phyloP scores from a whole-genome alignment of 306 rosid genomes.

The Pueraria montana region DNA sequence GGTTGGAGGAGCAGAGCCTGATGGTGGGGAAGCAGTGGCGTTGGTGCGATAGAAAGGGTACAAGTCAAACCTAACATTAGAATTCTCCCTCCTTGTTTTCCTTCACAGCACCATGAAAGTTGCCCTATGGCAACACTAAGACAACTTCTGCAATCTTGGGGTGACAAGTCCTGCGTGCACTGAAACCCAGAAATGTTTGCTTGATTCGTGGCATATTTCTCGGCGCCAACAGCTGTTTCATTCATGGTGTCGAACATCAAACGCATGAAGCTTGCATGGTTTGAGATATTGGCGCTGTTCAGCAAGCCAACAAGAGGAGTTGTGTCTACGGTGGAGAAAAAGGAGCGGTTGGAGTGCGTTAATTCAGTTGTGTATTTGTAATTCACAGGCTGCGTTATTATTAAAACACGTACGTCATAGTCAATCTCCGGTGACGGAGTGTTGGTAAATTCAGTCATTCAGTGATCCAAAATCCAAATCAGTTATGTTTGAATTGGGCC shows the following conservation, averaged over 20 bases:
- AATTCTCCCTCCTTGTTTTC: conserved; percentile 49
- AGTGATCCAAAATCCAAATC: too few relatives aligned
- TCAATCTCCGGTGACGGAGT: too few relatives aligned
- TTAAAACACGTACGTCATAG: too few relatives aligned
- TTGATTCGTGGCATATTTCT: conserved; percentile 43
- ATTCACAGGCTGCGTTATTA: too few relatives aligned
- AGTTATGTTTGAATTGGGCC: too few relatives aligned
- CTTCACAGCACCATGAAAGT: conserved; percentile 31
- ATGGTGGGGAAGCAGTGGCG: neutral
- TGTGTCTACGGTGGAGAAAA: conserved; percentile 36
- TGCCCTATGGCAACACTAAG: conserved; percentile 6
- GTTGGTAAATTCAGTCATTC: too few relatives aligned
- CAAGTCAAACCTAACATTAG: conserved; percentile 41
- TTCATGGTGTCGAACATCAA: conserved; percentile 38
- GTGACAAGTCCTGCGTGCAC: conserved; percentile 48
- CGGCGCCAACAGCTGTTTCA: conserved; percentile 4
- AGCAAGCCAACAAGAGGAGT: neutral
- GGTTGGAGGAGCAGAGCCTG: conserved; percentile 35
- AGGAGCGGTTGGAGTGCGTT: conserved; percentile 35
- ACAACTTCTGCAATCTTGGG: conserved; percentile 40
- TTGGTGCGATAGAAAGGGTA: conserved; percentile 38
- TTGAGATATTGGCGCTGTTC: conserved; percentile 34
- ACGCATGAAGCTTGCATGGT: conserved; percentile 20
- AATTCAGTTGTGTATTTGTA: too few relatives aligned
- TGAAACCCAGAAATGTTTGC: conserved; percentile 43